These are phyloP conservation scores for Crotalaria pallida DNA, from an alignment of 306 rosid genomes.

Conservation along the genomic window DNA sequence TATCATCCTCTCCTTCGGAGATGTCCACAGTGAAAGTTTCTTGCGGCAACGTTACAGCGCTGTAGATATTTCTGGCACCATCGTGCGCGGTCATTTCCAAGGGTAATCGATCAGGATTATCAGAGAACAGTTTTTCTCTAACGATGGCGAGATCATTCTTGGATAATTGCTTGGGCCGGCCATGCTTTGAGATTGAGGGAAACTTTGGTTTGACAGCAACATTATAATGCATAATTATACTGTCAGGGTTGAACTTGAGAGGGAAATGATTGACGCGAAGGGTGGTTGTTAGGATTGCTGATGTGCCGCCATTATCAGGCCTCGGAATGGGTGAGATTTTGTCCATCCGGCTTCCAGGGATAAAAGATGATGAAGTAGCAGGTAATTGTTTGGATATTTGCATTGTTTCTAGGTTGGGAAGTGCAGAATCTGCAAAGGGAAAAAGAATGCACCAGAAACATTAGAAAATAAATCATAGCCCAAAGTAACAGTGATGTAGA, in stretches of 20 bases:
- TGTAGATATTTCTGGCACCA: constrained; percentile 62
- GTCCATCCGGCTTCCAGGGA: too few relatives aligned
- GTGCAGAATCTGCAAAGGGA: constrained; percentile 16
- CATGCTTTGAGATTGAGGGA: constrained; percentile 29
- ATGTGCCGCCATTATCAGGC: constrained; percentile 60
- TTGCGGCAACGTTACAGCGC: constrained; percentile 51
- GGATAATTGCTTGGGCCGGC: constrained; percentile 37
- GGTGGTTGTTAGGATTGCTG: constrained; percentile 17
- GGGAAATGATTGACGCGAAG: constrained; percentile 54
- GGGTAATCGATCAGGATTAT: constrained; percentile 40
- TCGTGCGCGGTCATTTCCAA: constrained; percentile 58
- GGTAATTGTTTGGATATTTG: constrained; percentile 11
- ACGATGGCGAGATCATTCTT: constrained; percentile 49
- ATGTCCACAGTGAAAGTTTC: constrained; percentile 47
- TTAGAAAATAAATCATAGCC: too few relatives aligned
- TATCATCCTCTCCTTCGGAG: constrained; percentile 51
- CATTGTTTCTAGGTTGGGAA: constrained; percentile 18
- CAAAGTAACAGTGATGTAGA: too few relatives aligned
- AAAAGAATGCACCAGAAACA: too few relatives aligned
- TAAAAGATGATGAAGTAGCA: not conserved
- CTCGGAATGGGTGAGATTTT: constrained; percentile 38
- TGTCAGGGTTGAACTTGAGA: constrained; percentile 38
- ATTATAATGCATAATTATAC: constrained; percentile 51
- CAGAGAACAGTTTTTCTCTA: constrained; percentile 49
- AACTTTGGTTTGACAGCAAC: constrained; percentile 40